Evolutionary conservation across 805 yeast genomes (phyloP).

Genomic region (Saturnispora sekii): DNA sequence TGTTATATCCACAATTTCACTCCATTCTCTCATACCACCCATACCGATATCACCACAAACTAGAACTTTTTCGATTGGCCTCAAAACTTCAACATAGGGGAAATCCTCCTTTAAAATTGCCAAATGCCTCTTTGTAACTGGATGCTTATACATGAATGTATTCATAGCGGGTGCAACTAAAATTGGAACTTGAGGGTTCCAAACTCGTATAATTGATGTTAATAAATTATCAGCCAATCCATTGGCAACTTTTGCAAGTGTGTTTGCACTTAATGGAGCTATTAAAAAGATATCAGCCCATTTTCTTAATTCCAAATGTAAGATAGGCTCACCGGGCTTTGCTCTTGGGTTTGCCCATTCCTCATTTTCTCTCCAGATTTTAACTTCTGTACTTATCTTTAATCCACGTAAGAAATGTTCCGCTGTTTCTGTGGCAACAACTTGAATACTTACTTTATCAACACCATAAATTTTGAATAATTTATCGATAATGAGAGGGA

Average conservation of each 20-base stretch:
- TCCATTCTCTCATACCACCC: conserved; percentile 99
- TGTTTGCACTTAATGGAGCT: conserved; percentile 93
- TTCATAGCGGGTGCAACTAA: conserved; percentile 95
- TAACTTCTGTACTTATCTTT: conserved; percentile 55
- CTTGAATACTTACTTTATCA: conserved; percentile 68
- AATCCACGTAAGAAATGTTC: conserved; percentile 61
- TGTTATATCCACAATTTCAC: conserved; percentile 80
- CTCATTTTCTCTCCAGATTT: conserved; percentile 87
- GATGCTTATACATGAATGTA: conserved; percentile 81
- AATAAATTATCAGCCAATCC: conserved; percentile 90
- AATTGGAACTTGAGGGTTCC: conserved; percentile 90
- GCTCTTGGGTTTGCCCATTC: conserved; percentile 65
- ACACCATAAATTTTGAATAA: conserved; percentile 70
- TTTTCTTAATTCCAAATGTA: conserved; percentile 87
- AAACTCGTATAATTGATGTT: conserved; percentile 85
- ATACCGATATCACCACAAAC: conserved; percentile 96
- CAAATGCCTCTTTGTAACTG: conserved; percentile 78
- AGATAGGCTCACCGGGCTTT: conserved; percentile 82
- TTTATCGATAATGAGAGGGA: conserved; percentile 82
- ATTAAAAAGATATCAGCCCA: conserved; percentile 94
- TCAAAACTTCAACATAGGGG: conserved; percentile 91
- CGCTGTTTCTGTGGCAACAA: conserved; percentile 78
- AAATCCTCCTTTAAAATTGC: conserved; percentile 73
- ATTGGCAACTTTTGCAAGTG: conserved; percentile 77
- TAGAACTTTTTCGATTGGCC: conserved; percentile 92